Base-by-base conservation (phyloP, 768 basidiomycete genomes). In the Lactifluus piperatus region DNA sequence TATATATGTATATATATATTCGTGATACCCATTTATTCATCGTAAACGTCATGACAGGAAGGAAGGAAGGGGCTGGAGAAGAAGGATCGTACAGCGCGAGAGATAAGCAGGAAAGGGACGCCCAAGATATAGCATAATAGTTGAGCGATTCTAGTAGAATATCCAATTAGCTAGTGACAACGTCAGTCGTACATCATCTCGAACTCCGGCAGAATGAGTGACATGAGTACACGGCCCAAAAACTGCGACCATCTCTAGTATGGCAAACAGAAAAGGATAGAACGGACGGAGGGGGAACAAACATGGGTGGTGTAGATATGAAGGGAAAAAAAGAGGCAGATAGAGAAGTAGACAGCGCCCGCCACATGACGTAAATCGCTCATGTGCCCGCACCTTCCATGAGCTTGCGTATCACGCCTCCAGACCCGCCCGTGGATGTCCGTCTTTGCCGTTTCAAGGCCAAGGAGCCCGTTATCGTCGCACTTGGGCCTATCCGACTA, bases 401-500 rank as follows among this genome's bases (percentile, higher is more conserved):
- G 29, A 51, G 34, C 29, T 54, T 63, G 48, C 62, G 64, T 22
- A 48, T 45, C 34, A 45, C 46, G 50, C 54, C 26, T 50, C 58
- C 62, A 43, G 62, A 22, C 13, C 53, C 62, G 20, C 62, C 62
- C 1, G 57, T 54, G 37, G 87, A 90, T 65, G 84, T 85, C 77
- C 89, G 82, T 76, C 89, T 78, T 68, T 91, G 89, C 63, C 89
- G 77, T 74, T 91, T 91, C 80, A 91, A 78, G 39, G 85, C 74
- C 11, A 71, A 54, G 22, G 70, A 58, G 30, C 65, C 64, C 27
- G 68, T 57, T 44, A 62, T 48, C 3, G 53, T 50, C 34, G 72
- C 65, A 30, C 68, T 58, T 11, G 62, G 62, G 14, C 70, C 69
- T 27, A 64, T 65, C 45, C 70, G 68, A 53, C 68, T 68, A 44